phyloP scores from a whole-genome alignment of 305 asterid species.

The Solanum chacoense region DNA sequence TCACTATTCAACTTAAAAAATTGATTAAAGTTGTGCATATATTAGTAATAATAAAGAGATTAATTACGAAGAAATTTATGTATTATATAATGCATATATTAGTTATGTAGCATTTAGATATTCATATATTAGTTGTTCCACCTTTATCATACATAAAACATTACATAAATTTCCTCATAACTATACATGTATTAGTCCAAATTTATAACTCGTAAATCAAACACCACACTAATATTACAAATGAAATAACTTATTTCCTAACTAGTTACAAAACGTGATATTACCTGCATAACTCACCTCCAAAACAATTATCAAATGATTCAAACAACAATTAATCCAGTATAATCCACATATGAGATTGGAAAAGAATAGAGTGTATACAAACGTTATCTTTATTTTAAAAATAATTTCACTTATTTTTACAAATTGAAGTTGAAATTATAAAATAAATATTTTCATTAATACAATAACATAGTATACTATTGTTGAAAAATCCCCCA shows the following conservation, averaged over 20 bases:
- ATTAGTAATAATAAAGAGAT: too few relatives aligned
- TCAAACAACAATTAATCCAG: neutral
- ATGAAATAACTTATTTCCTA: neutral
- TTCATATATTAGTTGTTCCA: neutral
- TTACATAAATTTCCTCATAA: too few relatives aligned
- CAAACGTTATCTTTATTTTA: neutral
- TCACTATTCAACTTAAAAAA: neutral
- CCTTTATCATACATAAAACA: too few relatives aligned
- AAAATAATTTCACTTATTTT: neutral
- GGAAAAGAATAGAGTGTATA: too few relatives aligned
- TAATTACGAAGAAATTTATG: too few relatives aligned
- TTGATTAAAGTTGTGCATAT: too few relatives aligned
- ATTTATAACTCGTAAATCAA: too few relatives aligned
- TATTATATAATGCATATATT: too few relatives aligned
- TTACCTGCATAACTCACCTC: neutral
- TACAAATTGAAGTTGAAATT: neutral
- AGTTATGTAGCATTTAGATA: too few relatives aligned
- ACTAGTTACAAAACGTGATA: neutral
- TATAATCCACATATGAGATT: neutral
- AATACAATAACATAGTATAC: neutral
- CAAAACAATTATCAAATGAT: neutral
- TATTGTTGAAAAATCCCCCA: neutral
- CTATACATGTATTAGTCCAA: too few relatives aligned
- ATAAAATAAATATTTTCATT: neutral
- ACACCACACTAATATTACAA: neutral